phyloP scores from a whole-genome alignment of 257 asterid species.

The Solanum megistacrolobum region DNA sequence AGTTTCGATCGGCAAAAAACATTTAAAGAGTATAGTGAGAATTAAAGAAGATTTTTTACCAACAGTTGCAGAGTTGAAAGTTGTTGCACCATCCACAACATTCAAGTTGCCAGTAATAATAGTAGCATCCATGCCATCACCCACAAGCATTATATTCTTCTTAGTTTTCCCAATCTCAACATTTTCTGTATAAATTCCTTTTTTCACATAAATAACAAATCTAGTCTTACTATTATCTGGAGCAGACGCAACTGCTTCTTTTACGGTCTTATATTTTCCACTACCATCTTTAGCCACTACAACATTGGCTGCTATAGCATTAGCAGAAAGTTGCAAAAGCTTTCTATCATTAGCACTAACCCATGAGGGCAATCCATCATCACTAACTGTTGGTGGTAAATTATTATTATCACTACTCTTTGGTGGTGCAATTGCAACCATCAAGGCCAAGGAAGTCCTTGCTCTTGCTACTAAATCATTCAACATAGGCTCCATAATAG shows the following conservation, averaged over 20 bases:
- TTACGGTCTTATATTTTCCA: conserved; percentile 13
- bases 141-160: conserved; percentile 25
- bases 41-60: background rate
- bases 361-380: conserved; percentile 16
- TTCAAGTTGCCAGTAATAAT: conserved; percentile 23
- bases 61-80: conserved; percentile 24
- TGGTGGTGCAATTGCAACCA: conserved; percentile 7
- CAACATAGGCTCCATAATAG: conserved; percentile 6
- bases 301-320: conserved; percentile 6
- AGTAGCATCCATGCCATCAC: conserved; percentile 27
- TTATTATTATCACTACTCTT: background rate
- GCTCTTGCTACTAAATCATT: conserved; percentile 10
- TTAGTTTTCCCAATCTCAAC: conserved; percentile 12
- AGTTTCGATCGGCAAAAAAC: too few species aligned
- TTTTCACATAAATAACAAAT: conserved; percentile 19
- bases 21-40: too few species aligned
- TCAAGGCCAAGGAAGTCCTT: conserved; percentile 12
- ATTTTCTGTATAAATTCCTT: conserved; percentile 17
- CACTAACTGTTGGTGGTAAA: background rate
- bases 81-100: conserved; percentile 20
- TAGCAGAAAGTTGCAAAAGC: conserved; percentile 5
- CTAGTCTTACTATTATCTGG: conserved; percentile 14
- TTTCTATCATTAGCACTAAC: conserved; percentile 1
- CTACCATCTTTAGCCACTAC: conserved; percentile 32
- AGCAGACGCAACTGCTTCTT: conserved; percentile 15